Evolutionary conservation across 2,329 filamentous ascomycete genomes (phyloP).

Genomic region (Knufia fluminis): DNA sequence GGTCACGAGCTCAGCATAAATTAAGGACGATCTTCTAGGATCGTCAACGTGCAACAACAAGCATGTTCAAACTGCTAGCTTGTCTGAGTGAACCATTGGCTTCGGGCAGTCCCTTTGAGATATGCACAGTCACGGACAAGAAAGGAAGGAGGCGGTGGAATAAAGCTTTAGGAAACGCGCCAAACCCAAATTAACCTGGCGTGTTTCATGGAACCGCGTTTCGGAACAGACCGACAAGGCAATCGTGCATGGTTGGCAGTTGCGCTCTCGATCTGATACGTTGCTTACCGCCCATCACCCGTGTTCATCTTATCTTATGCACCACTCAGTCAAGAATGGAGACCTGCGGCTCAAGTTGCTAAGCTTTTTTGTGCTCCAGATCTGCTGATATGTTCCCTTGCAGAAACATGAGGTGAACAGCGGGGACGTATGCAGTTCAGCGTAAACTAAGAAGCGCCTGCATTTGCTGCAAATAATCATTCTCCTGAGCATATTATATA

Average conservation of each 20-base stretch:
- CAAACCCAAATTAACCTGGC: constrained; percentile 14
- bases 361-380: background rate
- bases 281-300: background rate
- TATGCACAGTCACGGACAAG: constrained; percentile 1
- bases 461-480: too few species aligned
- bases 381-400: background rate
- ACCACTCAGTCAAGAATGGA: background rate
- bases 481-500: too few species aligned
- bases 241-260: constrained; percentile 3
- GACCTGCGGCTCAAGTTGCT: background rate
- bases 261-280: background rate
- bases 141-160: constrained; percentile 1
- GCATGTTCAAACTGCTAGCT: background rate
- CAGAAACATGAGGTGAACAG: background rate
- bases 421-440: too few species aligned
- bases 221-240: background rate
- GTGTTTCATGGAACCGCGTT: constrained; percentile 15
- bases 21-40: background rate
- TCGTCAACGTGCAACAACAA: background rate
- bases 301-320: background rate
- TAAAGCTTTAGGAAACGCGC: constrained; percentile 6
- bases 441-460: too few species aligned
- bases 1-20: too few species aligned
- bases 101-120: background rate
- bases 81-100: background rate